These are phyloP conservation scores for Stachybotrys chartarum DNA, from an alignment of 2,329 filamentous ascomycete genomes.

Conservation along the genomic window DNA sequence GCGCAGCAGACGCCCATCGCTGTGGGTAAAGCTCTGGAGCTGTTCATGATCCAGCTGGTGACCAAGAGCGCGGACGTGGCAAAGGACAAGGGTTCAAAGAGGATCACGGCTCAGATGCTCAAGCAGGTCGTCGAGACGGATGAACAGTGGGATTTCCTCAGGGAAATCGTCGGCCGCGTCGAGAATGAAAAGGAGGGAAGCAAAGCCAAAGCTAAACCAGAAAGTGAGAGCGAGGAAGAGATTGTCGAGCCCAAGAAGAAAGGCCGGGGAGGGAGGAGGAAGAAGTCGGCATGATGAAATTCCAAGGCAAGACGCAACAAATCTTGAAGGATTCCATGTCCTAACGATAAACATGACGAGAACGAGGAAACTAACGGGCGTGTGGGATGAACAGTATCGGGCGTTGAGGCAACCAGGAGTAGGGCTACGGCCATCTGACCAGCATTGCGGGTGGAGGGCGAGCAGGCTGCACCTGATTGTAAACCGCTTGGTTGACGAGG, in stretches of 20 bases:
- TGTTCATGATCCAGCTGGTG: constrained; percentile 96
- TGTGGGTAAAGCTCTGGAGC: constrained; percentile 88
- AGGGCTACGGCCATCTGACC: neutral
- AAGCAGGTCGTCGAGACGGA: constrained; percentile 85
- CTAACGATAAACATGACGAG: constrained; percentile 19
- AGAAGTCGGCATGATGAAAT: constrained; percentile 31
- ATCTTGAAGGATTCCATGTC: constrained; percentile 2
- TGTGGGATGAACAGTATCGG: constrained; percentile 15
- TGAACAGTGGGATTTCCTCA: constrained; percentile 89
- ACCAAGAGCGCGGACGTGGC: constrained; percentile 82
- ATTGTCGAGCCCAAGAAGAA: constrained; percentile 39
- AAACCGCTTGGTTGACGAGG: neutral
- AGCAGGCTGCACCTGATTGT: neutral
- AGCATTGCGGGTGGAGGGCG: neutral
- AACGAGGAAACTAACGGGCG: constrained; percentile 13
- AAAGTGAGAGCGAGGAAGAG: constrained; percentile 48
- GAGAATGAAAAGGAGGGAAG: constrained; percentile 47
- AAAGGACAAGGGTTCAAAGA: constrained; percentile 74
- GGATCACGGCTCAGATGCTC: constrained; percentile 83
- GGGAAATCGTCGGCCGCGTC: constrained; percentile 83
- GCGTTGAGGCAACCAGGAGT: constrained; percentile 12
- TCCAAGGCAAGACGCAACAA: neutral
- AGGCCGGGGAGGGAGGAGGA: constrained; percentile 39
- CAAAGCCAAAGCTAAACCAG: constrained; percentile 36
- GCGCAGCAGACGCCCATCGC: constrained; percentile 96